phyloP scores from a whole-genome alignment of 164 flowering plant species.

The Pachysandra terminalis region DNA sequence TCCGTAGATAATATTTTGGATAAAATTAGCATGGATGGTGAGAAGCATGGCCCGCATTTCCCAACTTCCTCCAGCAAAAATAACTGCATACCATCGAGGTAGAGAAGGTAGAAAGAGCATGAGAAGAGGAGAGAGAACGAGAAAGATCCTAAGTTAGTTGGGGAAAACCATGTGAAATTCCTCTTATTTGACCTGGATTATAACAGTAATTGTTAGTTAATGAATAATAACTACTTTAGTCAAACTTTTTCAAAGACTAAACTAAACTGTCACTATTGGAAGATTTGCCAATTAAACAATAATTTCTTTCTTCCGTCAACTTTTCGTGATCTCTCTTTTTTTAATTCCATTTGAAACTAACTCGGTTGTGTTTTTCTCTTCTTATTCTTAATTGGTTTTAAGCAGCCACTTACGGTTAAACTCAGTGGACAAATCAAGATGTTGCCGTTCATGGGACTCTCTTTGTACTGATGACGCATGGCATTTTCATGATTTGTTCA shows the following conservation, averaged over 20 bases:
- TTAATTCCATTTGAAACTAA: not conserved
- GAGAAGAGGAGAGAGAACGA: conserved; percentile 10
- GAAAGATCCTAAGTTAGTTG: not conserved
- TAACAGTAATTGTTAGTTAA: too few relatives aligned
- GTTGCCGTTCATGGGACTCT: too few relatives aligned
- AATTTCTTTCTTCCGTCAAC: conserved; percentile 1
- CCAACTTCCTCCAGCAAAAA: too few relatives aligned
- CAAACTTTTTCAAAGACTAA: too few relatives aligned
- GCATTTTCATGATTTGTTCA: too few relatives aligned
- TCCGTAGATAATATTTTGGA: too few relatives aligned
- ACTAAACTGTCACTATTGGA: not conserved
- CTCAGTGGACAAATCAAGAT: not conserved
- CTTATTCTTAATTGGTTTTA: not conserved
- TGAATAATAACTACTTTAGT: too few relatives aligned
- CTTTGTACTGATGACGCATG: too few relatives aligned
- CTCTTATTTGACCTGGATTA: too few relatives aligned
- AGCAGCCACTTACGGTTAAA: conserved; percentile 1
- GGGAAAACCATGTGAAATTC: conserved; percentile 1
- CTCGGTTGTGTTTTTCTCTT: not conserved
- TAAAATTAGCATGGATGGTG: conserved; percentile 12
- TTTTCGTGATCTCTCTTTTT: conserved; percentile 7
- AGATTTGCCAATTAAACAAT: too few relatives aligned
- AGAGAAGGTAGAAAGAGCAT: conserved; percentile 19
- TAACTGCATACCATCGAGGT: too few relatives aligned
- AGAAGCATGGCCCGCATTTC: too few relatives aligned